Base-by-base conservation (phyloP, 2,329 filamentous ascomycete genomes). In the Coleophoma eucalyptorum region DNA sequence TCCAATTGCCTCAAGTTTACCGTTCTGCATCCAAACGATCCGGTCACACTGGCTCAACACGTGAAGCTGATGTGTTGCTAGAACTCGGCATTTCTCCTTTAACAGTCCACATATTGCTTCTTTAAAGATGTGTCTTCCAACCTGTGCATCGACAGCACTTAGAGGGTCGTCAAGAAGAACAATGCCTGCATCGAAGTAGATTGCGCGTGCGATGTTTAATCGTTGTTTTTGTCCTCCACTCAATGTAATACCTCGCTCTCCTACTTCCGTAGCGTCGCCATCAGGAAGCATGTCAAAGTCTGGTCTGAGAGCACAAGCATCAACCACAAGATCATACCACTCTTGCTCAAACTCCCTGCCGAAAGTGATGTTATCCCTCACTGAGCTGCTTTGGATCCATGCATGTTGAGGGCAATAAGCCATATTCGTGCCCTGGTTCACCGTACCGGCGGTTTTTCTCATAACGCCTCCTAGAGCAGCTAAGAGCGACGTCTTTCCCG, bases 381-480 rank as follows among this genome's bases (percentile, higher is more conserved):
- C 80, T 1, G 87, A 89, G 0, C 90, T 79, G 63, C 97, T 97
- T 65, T 97, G 93, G 45, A 99, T 96, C 94, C 94, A 99, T 0
- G 94, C 90, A 64, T 96, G 96, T 65, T 99, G 93, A 0, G 93
- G 93, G 58, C 94, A 97, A 62, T 96, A 97, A 0, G 93, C 90
- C 55, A 92, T 79, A 3, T 84, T 86, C 0, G 90, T 90, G 38
- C 92, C 89, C 59, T 94, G 79, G 0, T 82, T 79, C 5, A 95
- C 79, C 35, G 86, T 78, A 11, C 91, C 91, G 3, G 71, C 73
- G 0, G 89, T 95, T 66, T 86, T 87, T 42, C 91, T 84, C 93
- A 97, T 97, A 57, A 97, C 93, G 20, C 94, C 93, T 1, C 92
- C 93, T 43, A 99, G 72, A 0, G 93, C 91, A 33, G 90, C 88